Base-by-base conservation (phyloP, 2,329 filamentous ascomycete genomes). In the Erysiphe pulchra region DNA sequence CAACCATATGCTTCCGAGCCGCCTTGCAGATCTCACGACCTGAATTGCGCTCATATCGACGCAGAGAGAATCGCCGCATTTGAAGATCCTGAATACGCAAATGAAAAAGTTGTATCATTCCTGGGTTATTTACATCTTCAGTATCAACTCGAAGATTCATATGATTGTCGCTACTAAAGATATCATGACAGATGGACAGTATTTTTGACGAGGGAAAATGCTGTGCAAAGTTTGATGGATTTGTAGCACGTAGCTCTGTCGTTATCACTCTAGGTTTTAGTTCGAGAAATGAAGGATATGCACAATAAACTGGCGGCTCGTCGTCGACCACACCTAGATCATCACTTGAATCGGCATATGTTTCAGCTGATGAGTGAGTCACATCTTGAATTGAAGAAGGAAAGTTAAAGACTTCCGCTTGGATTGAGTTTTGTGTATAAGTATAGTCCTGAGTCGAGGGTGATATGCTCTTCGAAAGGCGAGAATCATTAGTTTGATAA, bases 71-170 rank as follows among this genome's bases (percentile, higher is more conserved):
- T 50, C 92, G 81, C 44, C 90, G 75, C 53, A 75, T 76, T 56
- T 75, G 77, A 46, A 95, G 65, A 60, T 95, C 84, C 59, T 93
- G 78, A 84, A 98, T 93, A 55, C 85, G 80, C 49, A 95, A 67
- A 61, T 98, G 87, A 62, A 94, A 95, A 42, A 98, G 75, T 58
- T 77, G 73, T 11, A 75, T 63, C 5, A 76, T 82, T 54, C 80
- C 72, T 53, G 75, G 74, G 50, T 75, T 71, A 51, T 71, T 71
- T 31, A 43, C 40, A 11, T 46, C 71, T 50, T 80, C 67, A 6
- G 83, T 87, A 58, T 93, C 86, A 48, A 95, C 70, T 31, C 86
- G 77, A 47, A 98, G 69, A 59, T 95, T 95, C 84, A 94, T 92
- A 66, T 94, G 93, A 33, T 87, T 87, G 59, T 98, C 87, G 4